These are phyloP conservation scores for Coemansia sp. DNA, from an alignment of 192 early-diverging fungal species.

Conservation along the genomic window DNA sequence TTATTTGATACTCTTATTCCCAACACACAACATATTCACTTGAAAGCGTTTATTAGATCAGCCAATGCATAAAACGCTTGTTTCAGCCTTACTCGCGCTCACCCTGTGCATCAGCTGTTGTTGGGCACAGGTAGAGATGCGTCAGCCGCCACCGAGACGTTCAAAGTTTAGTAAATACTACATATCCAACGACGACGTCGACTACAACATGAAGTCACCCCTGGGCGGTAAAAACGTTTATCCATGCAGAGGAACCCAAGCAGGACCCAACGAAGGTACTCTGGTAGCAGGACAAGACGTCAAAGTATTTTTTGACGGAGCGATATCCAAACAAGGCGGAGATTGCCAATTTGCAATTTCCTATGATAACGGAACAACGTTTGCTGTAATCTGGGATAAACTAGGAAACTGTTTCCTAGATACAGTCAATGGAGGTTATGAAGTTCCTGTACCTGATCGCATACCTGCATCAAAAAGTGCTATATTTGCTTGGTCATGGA, in stretches of 20 bases:
- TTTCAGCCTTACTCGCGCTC: neutral
- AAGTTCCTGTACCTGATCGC: conserved; percentile 52
- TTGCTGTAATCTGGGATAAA: conserved; percentile 57
- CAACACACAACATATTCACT: no score
- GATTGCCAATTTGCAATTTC: conserved; percentile 49
- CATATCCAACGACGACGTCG: conserved; percentile 33
- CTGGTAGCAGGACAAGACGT: conserved; percentile 50
- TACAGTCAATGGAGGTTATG: conserved; percentile 31
- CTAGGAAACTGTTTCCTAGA: conserved; percentile 44
- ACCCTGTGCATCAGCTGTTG: no score
- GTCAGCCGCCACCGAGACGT: conserved; percentile 41
- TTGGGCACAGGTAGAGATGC: conserved; percentile 46
- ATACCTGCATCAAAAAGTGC: conserved; percentile 53
- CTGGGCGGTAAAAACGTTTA: conserved; percentile 33
- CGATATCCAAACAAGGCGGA: conserved; percentile 32
- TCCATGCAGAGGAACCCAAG: conserved; percentile 26
- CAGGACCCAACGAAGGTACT: conserved; percentile 28
- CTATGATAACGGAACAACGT: conserved; percentile 51
- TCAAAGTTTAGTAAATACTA: conserved; percentile 45
- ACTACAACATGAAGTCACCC: conserved; percentile 49
- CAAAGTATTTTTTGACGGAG: conserved; percentile 51
- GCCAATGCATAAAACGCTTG: neutral
- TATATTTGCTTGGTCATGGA: conserved; percentile 52
- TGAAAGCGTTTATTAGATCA: no score
- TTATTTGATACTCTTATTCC: no score